Evolutionary conservation across 2,329 filamentous ascomycete species (phyloP), one percentile per base, ranked within the genome.

Genomic region (Claviceps digitariae): DNA sequence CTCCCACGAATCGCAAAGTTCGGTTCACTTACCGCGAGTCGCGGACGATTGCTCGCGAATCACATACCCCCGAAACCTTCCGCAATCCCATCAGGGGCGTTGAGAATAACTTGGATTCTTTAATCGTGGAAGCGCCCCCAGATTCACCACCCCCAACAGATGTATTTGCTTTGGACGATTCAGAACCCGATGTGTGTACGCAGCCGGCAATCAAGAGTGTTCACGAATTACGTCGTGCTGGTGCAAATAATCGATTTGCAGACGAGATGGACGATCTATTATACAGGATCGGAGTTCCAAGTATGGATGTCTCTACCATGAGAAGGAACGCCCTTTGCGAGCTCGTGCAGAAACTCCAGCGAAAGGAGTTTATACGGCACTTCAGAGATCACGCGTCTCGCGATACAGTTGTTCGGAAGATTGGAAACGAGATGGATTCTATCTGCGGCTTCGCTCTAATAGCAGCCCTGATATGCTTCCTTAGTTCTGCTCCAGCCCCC

Each of bases 381-480:
- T 90, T 95, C 60, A 76, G 86, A 21, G 83, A 90, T 56, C 83
- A 88, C 58, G 81, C 82, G 7, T 80, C 86, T 53, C 86, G 88
- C 56, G 77, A 82, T 52, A 78, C 78, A 31, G 72, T 96, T 17
- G 78, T 89, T 51, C 74, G 78, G 46, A 77, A 79, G 44, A 72
- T 86, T 10, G 75, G 73, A 1, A 72, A 73, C 49, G 79, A 84
- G 61, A 67, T 73, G 1, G 85, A 90, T 62, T 58, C 75, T 23
- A 69, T 85, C 38, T 75, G 76, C 51, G 82, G 81, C 7, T 86
- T 84, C 61, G 70, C 81, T 1, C 73, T 89, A 15, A 68, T 79
- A n/a, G 77, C 80, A 1, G 76, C 81, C n/a, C 70, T 87, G 5
- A 70, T 82, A 5, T 76, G 79, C 3, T 74, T 91, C 31, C 64